Conservation (phyloP, 805 yeast genomes). For the Wickerhamiella azyma region DNA sequence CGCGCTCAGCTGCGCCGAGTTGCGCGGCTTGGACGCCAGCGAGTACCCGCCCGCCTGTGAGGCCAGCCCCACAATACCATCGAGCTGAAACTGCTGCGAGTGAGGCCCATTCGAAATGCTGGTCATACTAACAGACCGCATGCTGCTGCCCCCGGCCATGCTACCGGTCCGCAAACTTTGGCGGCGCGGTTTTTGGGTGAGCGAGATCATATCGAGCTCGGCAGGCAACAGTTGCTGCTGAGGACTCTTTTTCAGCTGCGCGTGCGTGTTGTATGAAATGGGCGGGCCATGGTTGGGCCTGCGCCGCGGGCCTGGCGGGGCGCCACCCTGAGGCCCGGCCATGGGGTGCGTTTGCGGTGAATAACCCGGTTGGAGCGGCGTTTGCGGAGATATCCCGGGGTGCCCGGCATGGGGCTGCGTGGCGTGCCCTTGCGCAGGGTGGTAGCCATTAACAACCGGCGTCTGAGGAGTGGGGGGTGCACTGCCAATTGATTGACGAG, state of each 20-base stretch:
- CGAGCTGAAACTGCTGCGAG: constrained; percentile 25
- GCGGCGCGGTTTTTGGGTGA: constrained; percentile 8
- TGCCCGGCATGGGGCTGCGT: too few relatives aligned
- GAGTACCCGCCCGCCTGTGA: constrained; percentile 21
- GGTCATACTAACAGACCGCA: constrained; percentile 6
- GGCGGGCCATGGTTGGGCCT: neutral
- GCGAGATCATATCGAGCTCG: constrained; percentile 8
- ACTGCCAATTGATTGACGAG: neutral
- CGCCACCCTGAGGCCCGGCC: too few relatives aligned
- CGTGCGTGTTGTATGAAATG: constrained; percentile 44
- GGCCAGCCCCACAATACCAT: constrained; percentile 18
- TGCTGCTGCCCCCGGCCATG: neutral
- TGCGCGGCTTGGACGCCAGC: constrained; percentile 14
- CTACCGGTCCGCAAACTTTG: neutral
- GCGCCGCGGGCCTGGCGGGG: neutral
- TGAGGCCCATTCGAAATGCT: constrained; percentile 1
- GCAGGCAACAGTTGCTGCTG: constrained; percentile 21
- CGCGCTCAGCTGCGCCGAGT: neutral
- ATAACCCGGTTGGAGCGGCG: too few relatives aligned
- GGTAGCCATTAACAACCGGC: neutral
- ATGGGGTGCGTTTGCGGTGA: neutral
- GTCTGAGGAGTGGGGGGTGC: neutral
- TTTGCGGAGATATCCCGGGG: too few relatives aligned
- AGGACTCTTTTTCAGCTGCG: constrained; percentile 48
- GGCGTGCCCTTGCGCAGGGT: too few relatives aligned